A percentile compares a stretch with the other conserved stretches of the same genome.
Evolutionary conservation across 371 early-diverging fungal species (phyloP).

Genomic region (Blastocladiella emersonii): DNA sequence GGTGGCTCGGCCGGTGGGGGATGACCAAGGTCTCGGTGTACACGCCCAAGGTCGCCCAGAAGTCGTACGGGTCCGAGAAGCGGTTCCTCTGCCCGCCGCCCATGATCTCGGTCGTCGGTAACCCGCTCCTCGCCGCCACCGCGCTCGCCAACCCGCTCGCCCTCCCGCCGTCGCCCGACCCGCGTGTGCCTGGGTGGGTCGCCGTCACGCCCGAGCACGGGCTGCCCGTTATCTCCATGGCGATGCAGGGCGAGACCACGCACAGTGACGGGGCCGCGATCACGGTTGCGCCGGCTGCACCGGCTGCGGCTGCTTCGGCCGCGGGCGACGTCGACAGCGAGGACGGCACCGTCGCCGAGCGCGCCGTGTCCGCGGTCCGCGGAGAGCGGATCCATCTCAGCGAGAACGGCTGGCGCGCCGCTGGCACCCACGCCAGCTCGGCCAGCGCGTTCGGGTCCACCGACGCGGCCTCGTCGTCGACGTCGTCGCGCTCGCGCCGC

Average conservation of each 20-base stretch:
- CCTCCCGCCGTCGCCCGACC: neutral
- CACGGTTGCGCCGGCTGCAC: too few species aligned
- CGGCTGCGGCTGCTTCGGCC: too few species aligned
- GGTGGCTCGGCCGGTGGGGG: neutral
- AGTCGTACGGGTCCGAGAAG: slow-evolving; percentile 78
- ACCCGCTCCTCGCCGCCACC: neutral
- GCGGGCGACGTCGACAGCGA: too few species aligned
- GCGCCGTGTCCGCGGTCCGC: neutral
- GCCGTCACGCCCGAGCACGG: neutral
- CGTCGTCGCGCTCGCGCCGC: neutral
- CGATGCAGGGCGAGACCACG: neutral
- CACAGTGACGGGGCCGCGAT: too few species aligned
- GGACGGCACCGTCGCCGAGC: too few species aligned
- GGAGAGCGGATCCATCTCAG: neutral
- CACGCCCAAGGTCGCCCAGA: slow-evolving; percentile 46
- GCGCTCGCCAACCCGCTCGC: slow-evolving; percentile 6
- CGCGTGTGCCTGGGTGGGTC: neutral
- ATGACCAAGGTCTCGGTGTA: neutral
- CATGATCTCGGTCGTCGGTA: slow-evolving; percentile 40
- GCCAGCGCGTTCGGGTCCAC: neutral
- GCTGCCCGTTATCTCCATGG: neutral
- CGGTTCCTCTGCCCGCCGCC: slow-evolving; percentile 75
- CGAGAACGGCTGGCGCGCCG: neutral
- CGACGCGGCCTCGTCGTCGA: neutral
- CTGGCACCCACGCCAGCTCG: too few species aligned